These are phyloP conservation scores for Aspergillus thermomutatus DNA, from an alignment of 2,329 filamentous ascomycete species.

Conservation along the genomic window DNA sequence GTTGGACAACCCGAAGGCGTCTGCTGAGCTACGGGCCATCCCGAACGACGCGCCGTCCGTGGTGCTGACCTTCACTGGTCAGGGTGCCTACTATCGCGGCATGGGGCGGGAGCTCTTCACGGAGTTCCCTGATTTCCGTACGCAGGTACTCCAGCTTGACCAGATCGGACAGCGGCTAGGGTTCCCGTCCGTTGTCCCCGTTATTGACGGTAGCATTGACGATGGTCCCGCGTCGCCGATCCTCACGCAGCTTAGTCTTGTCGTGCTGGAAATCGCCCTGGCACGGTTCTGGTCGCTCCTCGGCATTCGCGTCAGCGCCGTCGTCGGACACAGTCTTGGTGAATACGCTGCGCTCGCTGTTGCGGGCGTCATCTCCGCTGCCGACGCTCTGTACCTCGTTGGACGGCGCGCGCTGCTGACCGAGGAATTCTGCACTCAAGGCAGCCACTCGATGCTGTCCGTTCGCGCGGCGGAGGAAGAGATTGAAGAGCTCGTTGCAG, in stretches of 20 bases:
- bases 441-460: conserved; percentile 65
- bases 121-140: conserved; percentile 18
- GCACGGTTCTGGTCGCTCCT: conserved; percentile 25
- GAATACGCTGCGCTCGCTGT: conserved; percentile 39
- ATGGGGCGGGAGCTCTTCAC: conserved; percentile 32
- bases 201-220: conserved; percentile 13
- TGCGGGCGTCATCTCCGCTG: conserved; percentile 34
- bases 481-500: conserved; percentile 60
- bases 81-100: conserved; percentile 28
- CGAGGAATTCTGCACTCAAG: conserved; percentile 60
- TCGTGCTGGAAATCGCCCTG: conserved; percentile 42
- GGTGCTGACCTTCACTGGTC: conserved; percentile 39
- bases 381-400: conserved; percentile 60
- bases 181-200: conserved; percentile 23
- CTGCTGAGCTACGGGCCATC: conserved; percentile 55
- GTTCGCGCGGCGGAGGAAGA: conserved; percentile 43
- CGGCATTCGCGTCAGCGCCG: conserved; percentile 44
- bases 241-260: conserved; percentile 36
- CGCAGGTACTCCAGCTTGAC: conserved; percentile 21
- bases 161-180: conserved; percentile 18
- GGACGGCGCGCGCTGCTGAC: conserved; percentile 66
- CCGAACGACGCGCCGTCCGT: conserved; percentile 17
- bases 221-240: conserved; percentile 39
- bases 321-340: conserved; percentile 49
- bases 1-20: conserved; percentile 3